Base-by-base conservation (phyloP, 352 stramenopile species). In the Thraustochytrium sp. region DNA sequence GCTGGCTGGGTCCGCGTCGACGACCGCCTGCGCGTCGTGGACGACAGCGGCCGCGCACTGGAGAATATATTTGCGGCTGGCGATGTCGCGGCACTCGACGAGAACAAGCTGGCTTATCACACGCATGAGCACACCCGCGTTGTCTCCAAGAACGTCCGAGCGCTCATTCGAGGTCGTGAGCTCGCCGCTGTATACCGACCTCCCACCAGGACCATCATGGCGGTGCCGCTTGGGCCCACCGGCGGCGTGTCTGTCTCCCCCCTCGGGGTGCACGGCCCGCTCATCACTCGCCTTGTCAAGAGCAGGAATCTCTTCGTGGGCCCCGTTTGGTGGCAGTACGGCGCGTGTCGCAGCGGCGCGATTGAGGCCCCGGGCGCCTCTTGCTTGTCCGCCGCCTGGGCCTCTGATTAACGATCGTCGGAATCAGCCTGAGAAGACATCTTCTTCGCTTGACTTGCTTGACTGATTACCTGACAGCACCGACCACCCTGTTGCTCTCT, bases 41-140 rank as follows among this genome's bases (percentile, higher is more conserved):
- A 44, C 16, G 64, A 8, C 34, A 31, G 13, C 13, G 44, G 31
- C n/a, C 5, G 23, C 5, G 54, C 23, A 9, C 5, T 37, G 49
- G 11, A 21, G 11, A 76, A 76, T 3, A 23, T 76, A 3, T 76
- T 76, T 36, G 64, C 64, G 13, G 29, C 74, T 11, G 64, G 64
- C 29, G 64, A 76, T 23, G 26, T 76, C n/a, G 8, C 13, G 5
- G 5, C 8, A 8, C 5, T 76, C 26, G 44, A 8, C 9, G 29
- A 76, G 49, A 76, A 76, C 26, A 76, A 76, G 49, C 4, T 63
- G 37, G 64, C 64, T 4, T 76, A 34, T 23, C 74, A n/a, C 18
- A 31, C 13, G 8, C 8, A 31, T 5, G 8, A 37, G 9, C 5
- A 23, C 5, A 23, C 9, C 23, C 5, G n/a, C n/a, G 54, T 63